Base-by-base conservation (phyloP, 2,329 filamentous ascomycete species). In the Ophiostoma ips region DNA sequence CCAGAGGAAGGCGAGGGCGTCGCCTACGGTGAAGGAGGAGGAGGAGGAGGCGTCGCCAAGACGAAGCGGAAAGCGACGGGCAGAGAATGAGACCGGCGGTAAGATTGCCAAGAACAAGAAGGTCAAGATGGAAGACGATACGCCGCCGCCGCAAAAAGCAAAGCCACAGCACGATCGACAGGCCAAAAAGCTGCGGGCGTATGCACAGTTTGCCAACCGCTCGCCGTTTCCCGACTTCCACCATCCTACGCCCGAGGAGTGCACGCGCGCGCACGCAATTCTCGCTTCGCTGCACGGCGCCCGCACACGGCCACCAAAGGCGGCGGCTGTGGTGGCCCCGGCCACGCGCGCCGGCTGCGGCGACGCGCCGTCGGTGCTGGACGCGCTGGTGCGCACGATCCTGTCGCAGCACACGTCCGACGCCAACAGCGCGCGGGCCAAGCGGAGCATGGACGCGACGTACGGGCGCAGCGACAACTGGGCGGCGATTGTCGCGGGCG, bases 401-500 rank as follows among this genome's bases (percentile, higher is more conserved):
- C 12, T 45, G 43, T 45, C 43, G 30, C 43, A 45, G 30, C 33
- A 45, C n/a, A 45, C 43, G 7, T 45, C 43, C 2, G 43, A 45
- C 16, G 33, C 43, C 3, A 45, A 45, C 43, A 45, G 43, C 43
- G 18, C 43, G 6, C 28, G 43, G 13, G 43, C 43, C 16, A 45
- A 45, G 43, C 18, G 16, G 11, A 45, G 43, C 43, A 45, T 45
- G 43, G 43, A 45, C 43, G 30, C 16, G 28, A n/a, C 19, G 16
- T 45, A 45, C 18, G 43, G 43, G 11, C 43, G 43, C 30, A 45
- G 43, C 43, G 43, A 45, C 43, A 21, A 45, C 3, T 45, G 43
- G 43, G n/a, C 16, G 30, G 43, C 43, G 2, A 45, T 45, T 34
- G 43, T 34, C 7, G 43, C 28, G 9, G 43, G 43, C 30, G 43